Base-by-base conservation (phyloP, 2,329 filamentous ascomycete species). In the Cordyceps pruinosa region DNA sequence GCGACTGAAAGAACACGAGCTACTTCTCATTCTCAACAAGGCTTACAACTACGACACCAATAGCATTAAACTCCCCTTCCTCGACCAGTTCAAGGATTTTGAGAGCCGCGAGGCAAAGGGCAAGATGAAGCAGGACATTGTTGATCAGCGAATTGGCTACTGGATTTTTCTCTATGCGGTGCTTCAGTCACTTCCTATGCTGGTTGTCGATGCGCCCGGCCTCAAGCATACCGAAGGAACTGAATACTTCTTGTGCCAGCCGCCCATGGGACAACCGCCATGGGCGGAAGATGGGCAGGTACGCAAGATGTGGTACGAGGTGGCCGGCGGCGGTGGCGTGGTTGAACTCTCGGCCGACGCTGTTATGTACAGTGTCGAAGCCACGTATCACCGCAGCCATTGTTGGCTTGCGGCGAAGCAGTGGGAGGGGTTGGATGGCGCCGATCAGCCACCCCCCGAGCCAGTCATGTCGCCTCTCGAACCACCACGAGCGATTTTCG, bases 111-210 rank as follows among this genome's bases (percentile, higher is more conserved):
- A 89, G 59, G 83, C 84, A 21, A 80, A 79, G 59, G 81, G 84
- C 58, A 85, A 83, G 68, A 80, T 75, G 39, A 77, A 85, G 30
- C 75, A 80, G n/a, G 87, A 92, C 63, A 73, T 92, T 42, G 76
- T 78, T 35, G 87, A 92, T 64, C 80, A 88, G 63, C 82, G 89
- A 44, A 82, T 87, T 44, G 89, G 89, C 15, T 84, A 88, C 68
- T 94, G 89, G 89, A 76, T 94, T 51, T 92, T 93, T 73, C 75
- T 92, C 58, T 93, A 93, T 66, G 85, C 84, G 7, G 82, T 90
- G 9, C 77, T 93, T 8, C 88, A 94, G 70, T 86, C 86, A 2
- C 76, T 93, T 25, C 89, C 89, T 5, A 85, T 90, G 77, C 76
- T 93, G 12, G 87, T 89, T 1, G 78, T 90, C 34, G 89, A 94